phyloP scores from a whole-genome alignment of 176 grass and related monocot species.

The Oryza australiensis region DNA sequence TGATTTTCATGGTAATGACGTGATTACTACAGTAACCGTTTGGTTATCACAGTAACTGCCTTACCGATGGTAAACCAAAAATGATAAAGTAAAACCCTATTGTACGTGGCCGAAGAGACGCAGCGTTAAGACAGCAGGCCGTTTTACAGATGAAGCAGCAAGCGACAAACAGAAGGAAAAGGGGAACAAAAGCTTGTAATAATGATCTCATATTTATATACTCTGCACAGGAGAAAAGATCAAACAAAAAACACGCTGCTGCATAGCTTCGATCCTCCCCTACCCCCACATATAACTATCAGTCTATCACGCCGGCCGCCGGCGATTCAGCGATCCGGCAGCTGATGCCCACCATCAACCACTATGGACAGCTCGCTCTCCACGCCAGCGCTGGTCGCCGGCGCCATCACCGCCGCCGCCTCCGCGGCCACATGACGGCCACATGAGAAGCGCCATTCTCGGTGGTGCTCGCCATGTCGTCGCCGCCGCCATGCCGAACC shows the following conservation, averaged over 20 bases:
- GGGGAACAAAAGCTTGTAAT: not conserved
- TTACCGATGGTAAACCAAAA: too few species aligned
- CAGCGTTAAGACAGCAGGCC: too few species aligned
- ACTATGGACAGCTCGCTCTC: constrained; percentile 36
- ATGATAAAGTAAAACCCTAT: too few species aligned
- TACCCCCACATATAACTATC: not conserved
- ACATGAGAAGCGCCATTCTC: constrained; percentile 21
- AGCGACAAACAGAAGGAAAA: not conserved
- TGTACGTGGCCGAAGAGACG: too few species aligned
- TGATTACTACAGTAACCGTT: too few species aligned
- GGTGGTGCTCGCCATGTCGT: not conserved
- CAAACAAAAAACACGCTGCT: not conserved
- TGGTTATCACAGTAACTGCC: too few species aligned
- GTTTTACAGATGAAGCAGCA: not conserved
- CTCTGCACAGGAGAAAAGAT: not conserved
- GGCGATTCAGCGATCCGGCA: constrained; percentile 43
- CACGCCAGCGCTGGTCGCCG: not conserved
- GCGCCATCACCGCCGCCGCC: not conserved
- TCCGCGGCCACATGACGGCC: too few species aligned
- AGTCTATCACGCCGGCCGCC: not conserved
- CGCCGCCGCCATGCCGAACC: constrained; percentile 24
- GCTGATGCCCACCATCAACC: constrained; percentile 39
- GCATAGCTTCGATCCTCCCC: not conserved
- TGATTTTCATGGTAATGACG: too few species aligned
- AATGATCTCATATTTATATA: not conserved